Evolutionary conservation across 768 basidiomycete genomes (phyloP).

Genomic region (Rhodocollybia butyracea): DNA sequence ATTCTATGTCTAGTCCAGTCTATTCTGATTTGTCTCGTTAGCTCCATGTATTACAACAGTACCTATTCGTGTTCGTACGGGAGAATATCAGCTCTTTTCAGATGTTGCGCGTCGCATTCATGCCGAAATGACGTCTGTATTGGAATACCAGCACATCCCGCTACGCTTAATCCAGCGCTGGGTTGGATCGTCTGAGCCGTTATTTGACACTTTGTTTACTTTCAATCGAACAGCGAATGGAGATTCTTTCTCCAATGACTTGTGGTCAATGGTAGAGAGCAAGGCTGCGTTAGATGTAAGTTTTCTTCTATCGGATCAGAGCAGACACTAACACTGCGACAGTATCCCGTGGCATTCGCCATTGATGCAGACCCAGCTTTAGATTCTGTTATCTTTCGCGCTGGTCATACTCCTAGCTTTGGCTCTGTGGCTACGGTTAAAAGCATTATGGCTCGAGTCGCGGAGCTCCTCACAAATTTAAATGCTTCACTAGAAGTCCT

Average conservation of each 20-base stretch:
- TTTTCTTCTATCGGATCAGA: neutral
- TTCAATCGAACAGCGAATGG: constrained; percentile 5
- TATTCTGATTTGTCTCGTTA: neutral
- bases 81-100: neutral
- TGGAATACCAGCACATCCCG: constrained; percentile 8
- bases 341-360: constrained; percentile 8
- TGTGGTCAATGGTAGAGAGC: constrained; percentile 5
- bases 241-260: neutral
- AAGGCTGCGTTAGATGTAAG: constrained; percentile 6
- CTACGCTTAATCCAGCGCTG: constrained; percentile 8
- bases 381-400: neutral
- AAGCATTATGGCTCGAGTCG: neutral
- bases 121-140: neutral
- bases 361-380: neutral
- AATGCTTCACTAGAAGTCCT: neutral
- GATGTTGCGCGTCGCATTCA: constrained; percentile 1
- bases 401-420: neutral
- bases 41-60: constrained; percentile 10
- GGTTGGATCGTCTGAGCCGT: constrained; percentile 5
- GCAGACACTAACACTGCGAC: neutral
- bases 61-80: constrained; percentile 3
- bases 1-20: neutral
- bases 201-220: constrained; percentile 7
- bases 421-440: neutral
- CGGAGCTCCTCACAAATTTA: neutral